Evolutionary conservation across 179 eudicot genomes (phyloP).

Genomic region (Gypsophila paniculata): DNA sequence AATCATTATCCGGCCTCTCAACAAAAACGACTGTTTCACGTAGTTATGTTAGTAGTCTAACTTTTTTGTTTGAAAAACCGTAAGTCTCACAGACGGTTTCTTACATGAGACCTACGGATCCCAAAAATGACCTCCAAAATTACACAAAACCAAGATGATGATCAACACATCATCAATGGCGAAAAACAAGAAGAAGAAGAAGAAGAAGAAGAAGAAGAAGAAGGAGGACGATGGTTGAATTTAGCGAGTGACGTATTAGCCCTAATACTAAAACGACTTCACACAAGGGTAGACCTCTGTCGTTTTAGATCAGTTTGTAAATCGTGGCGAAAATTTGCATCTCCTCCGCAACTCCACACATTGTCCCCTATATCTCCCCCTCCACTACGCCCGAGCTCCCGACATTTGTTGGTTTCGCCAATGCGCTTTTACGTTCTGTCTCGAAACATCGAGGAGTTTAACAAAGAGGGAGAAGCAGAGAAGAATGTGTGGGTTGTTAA

Average conservation of each 20-base stretch:
- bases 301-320: constrained; percentile 30
- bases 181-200: too few species aligned
- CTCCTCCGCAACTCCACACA: constrained; percentile 9
- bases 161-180: constrained; percentile 1
- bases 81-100: too few species aligned
- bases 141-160: neutral
- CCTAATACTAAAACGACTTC: constrained; percentile 18
- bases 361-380: constrained; percentile 27
- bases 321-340: constrained; percentile 27
- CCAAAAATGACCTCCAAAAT: constrained; percentile 3
- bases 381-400: constrained; percentile 11
- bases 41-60: too few species aligned
- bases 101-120: too few species aligned
- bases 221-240: constrained; percentile 24
- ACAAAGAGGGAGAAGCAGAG: too few species aligned
- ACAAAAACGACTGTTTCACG: too few species aligned
- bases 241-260: constrained; percentile 18
- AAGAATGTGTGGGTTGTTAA: constrained; percentile 18
- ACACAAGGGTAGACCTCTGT: constrained; percentile 21
- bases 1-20: too few species aligned
- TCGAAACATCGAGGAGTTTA: neutral
- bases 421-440: constrained; percentile 19
- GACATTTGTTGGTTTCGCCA: constrained; percentile 21
- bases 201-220: constrained; percentile 2
- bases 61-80: too few species aligned